phyloP scores from a whole-genome alignment of 2,329 filamentous ascomycete species.

The Penicillium sp. region DNA sequence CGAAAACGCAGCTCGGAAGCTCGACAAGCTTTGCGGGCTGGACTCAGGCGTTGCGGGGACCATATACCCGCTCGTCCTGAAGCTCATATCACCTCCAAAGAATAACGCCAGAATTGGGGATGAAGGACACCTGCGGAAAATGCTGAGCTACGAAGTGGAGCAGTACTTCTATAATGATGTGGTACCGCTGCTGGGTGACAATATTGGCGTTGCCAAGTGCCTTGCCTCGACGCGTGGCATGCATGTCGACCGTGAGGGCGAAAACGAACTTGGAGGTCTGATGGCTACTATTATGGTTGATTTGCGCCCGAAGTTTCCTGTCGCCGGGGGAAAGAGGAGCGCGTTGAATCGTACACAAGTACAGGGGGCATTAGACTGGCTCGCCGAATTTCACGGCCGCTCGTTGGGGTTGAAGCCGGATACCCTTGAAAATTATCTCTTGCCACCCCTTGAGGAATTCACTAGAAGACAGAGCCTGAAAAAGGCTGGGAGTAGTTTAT shows the following conservation, averaged over 20 bases:
- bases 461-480: conserved; percentile 27
- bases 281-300: conserved; percentile 62
- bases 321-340: conserved; percentile 46
- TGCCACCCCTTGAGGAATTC: conserved; percentile 59
- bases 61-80: conserved; percentile 52
- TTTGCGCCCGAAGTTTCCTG: conserved; percentile 53
- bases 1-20: conserved; percentile 21
- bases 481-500: conserved; percentile 40
- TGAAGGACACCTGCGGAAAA: conserved; percentile 65
- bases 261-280: conserved; percentile 30
- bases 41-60: conserved; percentile 13
- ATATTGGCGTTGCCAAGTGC: conserved; percentile 53
- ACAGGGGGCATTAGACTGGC: conserved; percentile 59
- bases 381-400: conserved; percentile 60
- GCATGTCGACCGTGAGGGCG: conserved; percentile 18
- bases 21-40: conserved; percentile 23
- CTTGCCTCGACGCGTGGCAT: conserved; percentile 45
- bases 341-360: conserved; percentile 52
- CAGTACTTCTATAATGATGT: conserved; percentile 64
- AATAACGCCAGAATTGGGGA: conserved; percentile 35
- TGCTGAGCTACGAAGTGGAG: conserved; percentile 67
- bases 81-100: conserved; percentile 58
- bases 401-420: conserved; percentile 45
- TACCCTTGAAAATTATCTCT: conserved; percentile 28
- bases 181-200: conserved; percentile 48